A percentile compares a stretch with the other conserved stretches of the same genome.
Conservation (phyloP, 164 flowering plant species). For the Magnolia changhungtana region DNA sequence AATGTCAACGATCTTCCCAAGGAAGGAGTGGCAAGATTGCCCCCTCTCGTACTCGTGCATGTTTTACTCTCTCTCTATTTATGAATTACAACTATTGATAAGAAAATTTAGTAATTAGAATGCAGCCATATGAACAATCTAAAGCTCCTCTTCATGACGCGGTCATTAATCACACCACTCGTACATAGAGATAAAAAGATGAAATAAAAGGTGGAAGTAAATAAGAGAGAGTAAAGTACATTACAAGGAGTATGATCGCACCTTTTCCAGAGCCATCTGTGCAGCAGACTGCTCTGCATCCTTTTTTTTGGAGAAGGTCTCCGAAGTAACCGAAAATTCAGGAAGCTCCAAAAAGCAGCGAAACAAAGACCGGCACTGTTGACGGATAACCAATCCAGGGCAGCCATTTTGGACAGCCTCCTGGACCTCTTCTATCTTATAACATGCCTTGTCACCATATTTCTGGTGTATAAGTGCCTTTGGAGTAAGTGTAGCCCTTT, state of each 20-base stretch:
- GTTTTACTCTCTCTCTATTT: too few species aligned
- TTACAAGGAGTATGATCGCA: constrained; percentile 12
- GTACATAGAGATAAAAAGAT: too few species aligned
- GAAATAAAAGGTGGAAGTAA: too few species aligned
- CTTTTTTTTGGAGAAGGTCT: constrained; percentile 57
- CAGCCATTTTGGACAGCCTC: constrained; percentile 55
- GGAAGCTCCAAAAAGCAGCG: constrained; percentile 88
- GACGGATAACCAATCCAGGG: constrained; percentile 70
- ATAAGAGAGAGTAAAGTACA: background rate
- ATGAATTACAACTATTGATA: too few species aligned
- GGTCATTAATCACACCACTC: too few species aligned
- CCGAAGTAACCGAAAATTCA: constrained; percentile 63
- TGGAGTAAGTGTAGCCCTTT: constrained; percentile 44
- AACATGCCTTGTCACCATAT: constrained; percentile 64
- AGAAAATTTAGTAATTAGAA: too few species aligned
- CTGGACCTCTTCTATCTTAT: constrained; percentile 62
- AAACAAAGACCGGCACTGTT: constrained; percentile 58
- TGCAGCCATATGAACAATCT: too few species aligned
- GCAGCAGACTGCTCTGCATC: constrained; percentile 99
- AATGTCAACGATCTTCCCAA: too few species aligned
- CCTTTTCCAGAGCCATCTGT: constrained; percentile 74
- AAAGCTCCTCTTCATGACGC: too few species aligned
- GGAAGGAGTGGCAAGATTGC: too few species aligned
- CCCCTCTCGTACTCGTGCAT: too few species aligned
- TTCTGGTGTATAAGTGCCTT: constrained; percentile 72